phyloP scores from a whole-genome alignment of 2,329 filamentous ascomycete genomes.

The Alternaria ethzedia region DNA sequence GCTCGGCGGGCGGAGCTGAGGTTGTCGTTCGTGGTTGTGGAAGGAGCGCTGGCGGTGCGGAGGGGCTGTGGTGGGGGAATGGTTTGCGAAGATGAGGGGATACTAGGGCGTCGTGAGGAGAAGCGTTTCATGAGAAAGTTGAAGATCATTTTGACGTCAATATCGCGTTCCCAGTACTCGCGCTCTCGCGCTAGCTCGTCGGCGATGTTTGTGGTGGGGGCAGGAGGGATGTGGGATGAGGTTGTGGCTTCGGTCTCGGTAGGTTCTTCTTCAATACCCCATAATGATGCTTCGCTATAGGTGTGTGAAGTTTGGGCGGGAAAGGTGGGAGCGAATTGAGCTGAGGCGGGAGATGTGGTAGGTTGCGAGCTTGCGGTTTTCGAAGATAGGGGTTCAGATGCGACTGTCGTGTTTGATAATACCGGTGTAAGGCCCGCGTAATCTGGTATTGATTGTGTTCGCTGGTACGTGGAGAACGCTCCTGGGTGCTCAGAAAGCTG shows the following conservation, averaged over 20 bases:
- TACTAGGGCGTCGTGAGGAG: slow-evolving; percentile 42
- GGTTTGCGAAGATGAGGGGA: slow-evolving; percentile 19
- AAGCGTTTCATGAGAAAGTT: slow-evolving; percentile 60
- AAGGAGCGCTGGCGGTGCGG: not conserved
- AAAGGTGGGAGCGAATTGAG: slow-evolving; percentile 59
- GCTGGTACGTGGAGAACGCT: slow-evolving; percentile 82
- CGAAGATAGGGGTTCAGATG: slow-evolving; percentile 33
- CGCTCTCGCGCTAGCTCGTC: slow-evolving; percentile 55
- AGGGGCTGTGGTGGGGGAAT: slow-evolving; percentile 6
- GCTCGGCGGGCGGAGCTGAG: slow-evolving; percentile 66
- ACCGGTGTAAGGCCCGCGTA: slow-evolving; percentile 78
- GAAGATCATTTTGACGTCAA: slow-evolving; percentile 92
- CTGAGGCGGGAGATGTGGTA: slow-evolving; percentile 39
- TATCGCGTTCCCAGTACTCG: slow-evolving; percentile 91
- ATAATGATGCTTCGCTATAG: slow-evolving; percentile 63
- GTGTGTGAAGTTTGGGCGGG: slow-evolving; percentile 40
- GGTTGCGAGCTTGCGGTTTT: slow-evolving; percentile 36
- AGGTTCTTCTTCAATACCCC: slow-evolving; percentile 70
- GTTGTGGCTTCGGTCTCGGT: slow-evolving; percentile 53
- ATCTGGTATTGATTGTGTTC: slow-evolving; percentile 64
- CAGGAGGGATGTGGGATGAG: slow-evolving; percentile 47
- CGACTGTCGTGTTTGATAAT: slow-evolving; percentile 34
- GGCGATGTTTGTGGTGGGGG: slow-evolving; percentile 25
- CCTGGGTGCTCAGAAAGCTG: slow-evolving; percentile 86
- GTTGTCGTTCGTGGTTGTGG: slow-evolving; percentile 22